Percentiles rank a stretch among this genome's conserved stretches.
These are phyloP conservation scores for Ceratocystis eucalypticola DNA, from an alignment of 2,329 filamentous ascomycete genomes.

Conservation along the genomic window DNA sequence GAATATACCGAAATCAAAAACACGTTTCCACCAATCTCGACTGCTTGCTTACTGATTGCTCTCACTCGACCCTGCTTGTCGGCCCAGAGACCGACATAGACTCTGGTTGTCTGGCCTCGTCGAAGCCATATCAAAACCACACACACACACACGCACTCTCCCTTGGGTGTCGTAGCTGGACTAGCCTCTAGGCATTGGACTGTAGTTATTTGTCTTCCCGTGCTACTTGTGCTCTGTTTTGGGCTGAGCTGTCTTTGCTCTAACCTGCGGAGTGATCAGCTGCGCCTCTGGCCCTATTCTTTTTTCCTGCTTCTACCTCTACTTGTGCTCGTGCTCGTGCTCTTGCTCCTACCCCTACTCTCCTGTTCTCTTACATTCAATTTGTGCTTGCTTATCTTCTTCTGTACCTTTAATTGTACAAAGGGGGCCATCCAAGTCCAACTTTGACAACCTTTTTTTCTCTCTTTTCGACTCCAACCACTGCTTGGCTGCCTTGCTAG, in stretches of 20 bases:
- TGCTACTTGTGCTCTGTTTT: conserved; percentile 1
- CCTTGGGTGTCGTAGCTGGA: neutral
- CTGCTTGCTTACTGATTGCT: neutral
- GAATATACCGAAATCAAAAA: conserved; percentile 5
- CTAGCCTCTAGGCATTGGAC: neutral
- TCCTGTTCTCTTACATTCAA: neutral
- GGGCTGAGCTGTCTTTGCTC: neutral
- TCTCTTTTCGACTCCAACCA: neutral
- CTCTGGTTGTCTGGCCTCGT: neutral
- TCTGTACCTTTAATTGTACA: neutral
- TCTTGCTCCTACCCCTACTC: neutral
- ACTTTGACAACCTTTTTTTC: neutral
- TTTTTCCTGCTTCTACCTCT: neutral
- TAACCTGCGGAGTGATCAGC: conserved; percentile 3
- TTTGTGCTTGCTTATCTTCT: neutral
- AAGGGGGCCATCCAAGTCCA: neutral
- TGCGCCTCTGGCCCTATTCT: conserved; percentile 4
- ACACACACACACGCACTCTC: neutral
- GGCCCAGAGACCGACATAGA: neutral
- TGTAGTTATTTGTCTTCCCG: neutral
- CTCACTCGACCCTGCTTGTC: neutral
- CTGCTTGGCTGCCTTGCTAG: neutral
- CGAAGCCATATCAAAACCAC: neutral
- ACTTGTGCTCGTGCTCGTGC: conserved; percentile 1
- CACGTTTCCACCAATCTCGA: neutral